phyloP scores from a whole-genome alignment of 1,284 basidiomycete species.

The Marasmius fiardii region DNA sequence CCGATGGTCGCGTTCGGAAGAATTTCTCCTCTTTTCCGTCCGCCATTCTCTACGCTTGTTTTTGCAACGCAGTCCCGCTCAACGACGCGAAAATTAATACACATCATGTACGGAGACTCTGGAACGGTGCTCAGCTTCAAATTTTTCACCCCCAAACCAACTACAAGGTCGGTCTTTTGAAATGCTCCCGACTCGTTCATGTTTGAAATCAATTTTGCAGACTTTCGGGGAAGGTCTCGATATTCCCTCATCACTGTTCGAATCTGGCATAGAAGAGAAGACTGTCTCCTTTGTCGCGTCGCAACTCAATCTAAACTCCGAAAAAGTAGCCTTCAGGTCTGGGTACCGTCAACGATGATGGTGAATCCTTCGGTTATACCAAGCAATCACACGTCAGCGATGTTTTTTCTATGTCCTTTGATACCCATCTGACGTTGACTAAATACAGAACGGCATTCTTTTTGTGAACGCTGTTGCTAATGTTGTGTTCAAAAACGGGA shows the following conservation, averaged over 20 bases:
- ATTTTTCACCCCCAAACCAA: not conserved
- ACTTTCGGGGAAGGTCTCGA: not conserved
- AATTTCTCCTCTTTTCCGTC: slow-evolving; percentile 19
- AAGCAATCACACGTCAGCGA: not conserved
- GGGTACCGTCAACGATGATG: not conserved
- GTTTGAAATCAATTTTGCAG: not conserved
- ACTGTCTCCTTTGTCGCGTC: not conserved
- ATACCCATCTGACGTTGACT: not conserved
- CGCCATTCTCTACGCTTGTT: slow-evolving; percentile 18
- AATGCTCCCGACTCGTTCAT: not conserved
- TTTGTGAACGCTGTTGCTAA: not conserved
- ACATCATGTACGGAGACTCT: not conserved
- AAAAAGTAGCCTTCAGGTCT: not conserved
- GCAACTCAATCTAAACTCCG: not conserved
- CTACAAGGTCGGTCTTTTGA: not conserved
- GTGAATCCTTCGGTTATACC: not conserved
- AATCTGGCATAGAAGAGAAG: not conserved
- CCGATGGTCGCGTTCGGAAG: slow-evolving; percentile 19
- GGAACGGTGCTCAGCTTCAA: not conserved
- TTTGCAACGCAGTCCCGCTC: slow-evolving; percentile 15
- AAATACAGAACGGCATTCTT: not conserved
- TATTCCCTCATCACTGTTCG: not conserved
- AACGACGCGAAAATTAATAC: slow-evolving; percentile 1
- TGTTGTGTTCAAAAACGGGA: not conserved
- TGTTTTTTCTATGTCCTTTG: too few species aligned